Evolutionary conservation across 2,329 filamentous ascomycete species (phyloP).

Genomic region (Aspergillus tubingensis): DNA sequence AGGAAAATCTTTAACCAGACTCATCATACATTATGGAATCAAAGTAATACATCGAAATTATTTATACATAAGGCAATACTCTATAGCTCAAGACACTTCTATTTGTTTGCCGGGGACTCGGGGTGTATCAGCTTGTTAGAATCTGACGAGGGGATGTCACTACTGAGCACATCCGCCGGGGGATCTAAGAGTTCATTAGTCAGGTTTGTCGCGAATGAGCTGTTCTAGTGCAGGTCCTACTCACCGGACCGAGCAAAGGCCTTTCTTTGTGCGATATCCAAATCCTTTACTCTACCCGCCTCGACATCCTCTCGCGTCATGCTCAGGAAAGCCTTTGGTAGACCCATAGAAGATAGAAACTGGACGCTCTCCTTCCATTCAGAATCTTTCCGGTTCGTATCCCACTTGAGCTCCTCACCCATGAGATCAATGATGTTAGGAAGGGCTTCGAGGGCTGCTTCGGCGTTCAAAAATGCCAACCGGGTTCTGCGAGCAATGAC

Average conservation of each 20-base stretch:
- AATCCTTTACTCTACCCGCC: constrained; percentile 53
- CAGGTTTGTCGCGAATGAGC: neutral
- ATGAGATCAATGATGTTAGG: constrained; percentile 87
- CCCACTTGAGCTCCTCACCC: constrained; percentile 81
- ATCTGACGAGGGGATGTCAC: constrained; percentile 36
- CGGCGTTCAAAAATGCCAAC: constrained; percentile 86
- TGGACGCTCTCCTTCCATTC: constrained; percentile 75
- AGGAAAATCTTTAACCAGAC: neutral
- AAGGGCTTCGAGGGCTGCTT: constrained; percentile 83
- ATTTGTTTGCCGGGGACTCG: constrained; percentile 54
- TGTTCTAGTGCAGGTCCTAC: constrained; percentile 14
- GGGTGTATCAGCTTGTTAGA: constrained; percentile 47
- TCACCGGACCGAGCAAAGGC: constrained; percentile 46
- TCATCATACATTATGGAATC: neutral
- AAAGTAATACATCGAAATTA: constrained; percentile 22
- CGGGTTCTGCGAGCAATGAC: constrained; percentile 82
- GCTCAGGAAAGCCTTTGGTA: constrained; percentile 58
- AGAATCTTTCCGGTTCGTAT: constrained; percentile 66
- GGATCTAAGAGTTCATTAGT: constrained; percentile 13
- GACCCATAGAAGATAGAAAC: constrained; percentile 64
- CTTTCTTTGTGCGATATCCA: constrained; percentile 44
- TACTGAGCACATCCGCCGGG: constrained; percentile 41
- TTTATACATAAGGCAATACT: constrained; percentile 28
- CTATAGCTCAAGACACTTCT: constrained; percentile 24
- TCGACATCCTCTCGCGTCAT: constrained; percentile 62